Base-by-base conservation (phyloP, 2,329 filamentous ascomycete species). In the Colletotrichum musicola region DNA sequence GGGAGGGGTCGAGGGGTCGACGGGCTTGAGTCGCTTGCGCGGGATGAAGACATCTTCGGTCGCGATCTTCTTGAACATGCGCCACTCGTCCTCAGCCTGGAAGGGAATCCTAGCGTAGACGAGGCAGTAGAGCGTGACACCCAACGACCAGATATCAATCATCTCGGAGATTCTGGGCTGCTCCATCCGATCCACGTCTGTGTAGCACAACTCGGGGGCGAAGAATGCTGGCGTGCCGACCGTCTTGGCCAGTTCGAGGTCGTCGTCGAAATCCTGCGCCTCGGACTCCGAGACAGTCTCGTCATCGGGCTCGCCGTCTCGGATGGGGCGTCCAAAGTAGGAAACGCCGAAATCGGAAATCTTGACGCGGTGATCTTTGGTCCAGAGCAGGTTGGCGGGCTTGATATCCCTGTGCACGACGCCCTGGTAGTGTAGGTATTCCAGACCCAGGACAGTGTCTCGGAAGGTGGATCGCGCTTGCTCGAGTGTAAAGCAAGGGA, bases 271-370 rank as follows among this genome's bases (percentile, higher is more conserved):
- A 75, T 97, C 93, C 47, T 89, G 90, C 12, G 93, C 92, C 78
- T 98, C 95, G 0, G 91, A 93, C 77, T 97, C 93, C 4, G 92
- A 92, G 18, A 84, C 90, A 69, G 82, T 90, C 80, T 92, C 90
- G 65, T 94, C 92, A 67, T 93, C 91, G 44, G 90, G 87, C 74
- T 97, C 93, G 61, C 92, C 93, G 54, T 97, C 93, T 46, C 93
- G 88, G 66, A 95, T 92, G 1, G 94, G 94, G 58, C 94, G 90
- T 30, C 96, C 96, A 71, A 99, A 93, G 79, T 98, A 99, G 1
- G 96, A 99, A 1, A 99, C 96, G 38, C 96, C 96, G 82, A 99
- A 99, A 77, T 99, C 96, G 5, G 96, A 98, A 69, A 99, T 99
- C 84, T 99, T 99, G 76, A 98, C 93, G 14, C 92, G 90, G 73